Base-by-base conservation (phyloP, 2,329 filamentous ascomycete genomes). In the Calonectria pauciramosa region DNA sequence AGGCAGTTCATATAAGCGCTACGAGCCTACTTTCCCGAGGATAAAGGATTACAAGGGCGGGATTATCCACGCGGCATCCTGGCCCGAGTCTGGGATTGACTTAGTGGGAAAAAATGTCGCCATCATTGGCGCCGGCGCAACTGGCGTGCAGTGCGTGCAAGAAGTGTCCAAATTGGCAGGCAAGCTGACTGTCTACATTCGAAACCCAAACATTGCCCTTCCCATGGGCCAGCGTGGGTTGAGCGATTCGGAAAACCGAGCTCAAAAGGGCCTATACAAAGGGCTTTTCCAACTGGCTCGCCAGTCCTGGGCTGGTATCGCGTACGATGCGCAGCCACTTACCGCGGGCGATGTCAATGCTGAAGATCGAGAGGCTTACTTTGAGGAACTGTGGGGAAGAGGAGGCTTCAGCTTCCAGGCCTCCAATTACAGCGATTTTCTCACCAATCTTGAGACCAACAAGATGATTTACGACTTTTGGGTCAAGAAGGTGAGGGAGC, bases 191-290 rank as follows among this genome's bases (percentile, higher is more conserved):
- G 88, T 92, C 3, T 91, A 91, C 78, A 88, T 92, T 74, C 86
- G 91, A n/a, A 92, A 89, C 2, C 90, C 91, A 0, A 92, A 91
- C 71, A 86, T 90, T 14, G 89, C 88, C 13, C 79, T 93, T 0
- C 92, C 92, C 0, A 92, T 93, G 89, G 83, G 86, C 1, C 89
- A 91, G 76, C 82, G 85, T 1, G 68, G 81, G 2, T 77, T 91
- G 2, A 85, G 85, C 0, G 84, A 82, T 34, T 84, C 89, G 56
- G 87, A 90, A 70, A 86, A 90, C 74, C 83, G 88, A n/a, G 83
- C 83, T 30, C 78, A 78, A 10, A 86, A 86, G 59, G 77, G 77
- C 0, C 78, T 75, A 1, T 88, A 88, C 44, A 32, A 28, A 51
- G 32, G 32, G 14, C 71, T 76, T 54, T 76, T 74, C 54, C 83